phyloP scores from a whole-genome alignment of 306 rosid species.

The Rosa persica region DNA sequence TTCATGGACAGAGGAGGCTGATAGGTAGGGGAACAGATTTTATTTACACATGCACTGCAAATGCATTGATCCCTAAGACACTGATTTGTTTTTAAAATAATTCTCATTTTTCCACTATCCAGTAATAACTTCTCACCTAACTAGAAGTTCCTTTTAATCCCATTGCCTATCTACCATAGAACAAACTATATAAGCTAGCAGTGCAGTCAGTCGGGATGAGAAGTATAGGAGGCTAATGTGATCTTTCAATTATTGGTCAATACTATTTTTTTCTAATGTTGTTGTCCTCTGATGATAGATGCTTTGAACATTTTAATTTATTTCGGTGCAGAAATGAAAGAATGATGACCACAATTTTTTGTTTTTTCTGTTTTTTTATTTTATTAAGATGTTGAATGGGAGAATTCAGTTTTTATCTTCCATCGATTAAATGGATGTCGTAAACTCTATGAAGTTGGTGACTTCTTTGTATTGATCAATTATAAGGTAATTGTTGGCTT shows the following conservation, averaged over 20 bases:
- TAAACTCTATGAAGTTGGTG: neutral
- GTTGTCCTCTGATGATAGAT: neutral
- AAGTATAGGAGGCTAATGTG: neutral
- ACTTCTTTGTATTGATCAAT: neutral
- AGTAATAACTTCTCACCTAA: neutral
- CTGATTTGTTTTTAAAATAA: neutral
- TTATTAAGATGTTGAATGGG: neutral
- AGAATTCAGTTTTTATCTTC: neutral
- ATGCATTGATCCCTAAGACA: neutral
- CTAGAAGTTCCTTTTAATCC: neutral
- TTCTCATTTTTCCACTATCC: neutral
- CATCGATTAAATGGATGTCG: neutral
- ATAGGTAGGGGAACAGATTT: conserved; percentile 53
- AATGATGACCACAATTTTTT: neutral
- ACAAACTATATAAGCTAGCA: neutral
- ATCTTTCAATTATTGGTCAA: neutral
- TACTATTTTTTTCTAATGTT: neutral
- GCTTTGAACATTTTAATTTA: neutral
- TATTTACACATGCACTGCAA: neutral
- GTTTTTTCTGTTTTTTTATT: too few species aligned
- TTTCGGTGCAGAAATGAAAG: neutral
- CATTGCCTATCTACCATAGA: neutral
- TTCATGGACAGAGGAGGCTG: conserved; percentile 81
- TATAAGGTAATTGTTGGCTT: neutral
- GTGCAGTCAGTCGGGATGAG: neutral